Percentiles rank a stretch among this genome's conserved stretches.
phyloP scores from a whole-genome alignment of 345 rosid species.

The Euphorbia tirucalli region DNA sequence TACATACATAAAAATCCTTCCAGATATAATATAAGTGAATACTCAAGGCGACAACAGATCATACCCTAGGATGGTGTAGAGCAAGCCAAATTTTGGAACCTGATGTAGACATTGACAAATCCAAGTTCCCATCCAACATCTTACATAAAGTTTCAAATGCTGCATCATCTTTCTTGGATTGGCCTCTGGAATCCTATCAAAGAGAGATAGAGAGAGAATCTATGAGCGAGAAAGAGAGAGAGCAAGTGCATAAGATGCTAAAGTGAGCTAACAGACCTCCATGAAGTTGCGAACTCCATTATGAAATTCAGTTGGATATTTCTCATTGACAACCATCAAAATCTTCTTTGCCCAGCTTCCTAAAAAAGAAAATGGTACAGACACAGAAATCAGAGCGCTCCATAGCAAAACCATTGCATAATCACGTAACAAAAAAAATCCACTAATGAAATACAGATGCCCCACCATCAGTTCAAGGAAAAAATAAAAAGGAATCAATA shows the following conservation, averaged over 20 bases:
- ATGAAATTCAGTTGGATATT: slow-evolving; percentile 65
- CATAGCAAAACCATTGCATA: not conserved
- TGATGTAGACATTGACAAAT: slow-evolving; percentile 39
- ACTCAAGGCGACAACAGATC: slow-evolving; percentile 4
- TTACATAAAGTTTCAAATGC: slow-evolving; percentile 51
- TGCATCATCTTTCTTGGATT: slow-evolving; percentile 48
- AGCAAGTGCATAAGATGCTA: not conserved
- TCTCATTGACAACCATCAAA: slow-evolving; percentile 56
- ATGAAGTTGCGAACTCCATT: slow-evolving; percentile 53
- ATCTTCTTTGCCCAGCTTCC: slow-evolving; percentile 74
- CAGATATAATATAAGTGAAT: not conserved
- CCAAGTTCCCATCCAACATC: slow-evolving; percentile 58
- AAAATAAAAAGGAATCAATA: not conserved
- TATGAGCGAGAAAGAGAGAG: not conserved
- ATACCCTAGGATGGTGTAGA: slow-evolving; percentile 88
- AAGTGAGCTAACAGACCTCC: slow-evolving; percentile 44
- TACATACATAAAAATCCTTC: slow-evolving; percentile 7
- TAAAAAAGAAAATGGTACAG: slow-evolving; percentile 28
- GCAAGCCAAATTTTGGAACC: slow-evolving; percentile 85
- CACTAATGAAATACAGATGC: not conserved
- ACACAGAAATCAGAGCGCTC: not conserved
- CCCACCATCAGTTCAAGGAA: not conserved
- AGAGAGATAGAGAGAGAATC: slow-evolving; percentile 2
- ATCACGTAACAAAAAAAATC: not conserved
- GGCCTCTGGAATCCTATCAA: slow-evolving; percentile 47